Evolutionary conservation across 139 green algal genomes (phyloP).

Genomic region (Coccomyxa sp.): DNA sequence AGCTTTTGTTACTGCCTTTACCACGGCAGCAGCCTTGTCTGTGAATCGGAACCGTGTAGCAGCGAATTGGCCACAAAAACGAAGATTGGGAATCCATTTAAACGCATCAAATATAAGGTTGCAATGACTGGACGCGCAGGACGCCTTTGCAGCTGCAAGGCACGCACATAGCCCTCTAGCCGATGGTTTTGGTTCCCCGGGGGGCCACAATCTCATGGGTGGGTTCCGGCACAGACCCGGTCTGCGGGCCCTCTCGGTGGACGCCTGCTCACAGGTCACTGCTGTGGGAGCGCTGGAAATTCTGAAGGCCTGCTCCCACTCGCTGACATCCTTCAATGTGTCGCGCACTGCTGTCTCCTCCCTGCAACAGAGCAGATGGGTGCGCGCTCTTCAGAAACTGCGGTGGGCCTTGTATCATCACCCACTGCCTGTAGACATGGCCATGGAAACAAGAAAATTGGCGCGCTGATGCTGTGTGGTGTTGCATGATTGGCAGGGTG

Average conservation of each 20-base stretch:
- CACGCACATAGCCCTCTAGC: not conserved
- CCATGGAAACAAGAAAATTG: no score
- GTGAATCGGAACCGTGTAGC: not conserved
- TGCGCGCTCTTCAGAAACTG: not conserved
- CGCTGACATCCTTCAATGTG: not conserved
- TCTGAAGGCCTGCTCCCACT: not conserved
- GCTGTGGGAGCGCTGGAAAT: not conserved
- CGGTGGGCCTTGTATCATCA: not conserved
- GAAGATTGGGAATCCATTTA: not conserved
- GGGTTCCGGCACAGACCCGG: not conserved
- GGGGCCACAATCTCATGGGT: not conserved
- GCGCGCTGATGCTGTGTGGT: not conserved
- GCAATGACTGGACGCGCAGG: not conserved
- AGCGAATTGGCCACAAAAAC: not conserved
- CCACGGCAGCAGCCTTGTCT: not conserved
- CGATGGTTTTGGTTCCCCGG: not conserved
- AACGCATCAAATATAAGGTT: not conserved
- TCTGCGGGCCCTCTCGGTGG: not conserved
- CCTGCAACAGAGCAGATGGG: not conserved
- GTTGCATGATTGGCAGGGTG: not conserved
- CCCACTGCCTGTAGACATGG: not conserved
- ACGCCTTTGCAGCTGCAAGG: not conserved
- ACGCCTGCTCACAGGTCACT: not conserved
- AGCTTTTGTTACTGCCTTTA: not conserved
- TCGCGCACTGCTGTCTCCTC: not conserved